Evolutionary conservation across 805 yeast genomes (phyloP).

Genomic region (Candida caryicola): DNA sequence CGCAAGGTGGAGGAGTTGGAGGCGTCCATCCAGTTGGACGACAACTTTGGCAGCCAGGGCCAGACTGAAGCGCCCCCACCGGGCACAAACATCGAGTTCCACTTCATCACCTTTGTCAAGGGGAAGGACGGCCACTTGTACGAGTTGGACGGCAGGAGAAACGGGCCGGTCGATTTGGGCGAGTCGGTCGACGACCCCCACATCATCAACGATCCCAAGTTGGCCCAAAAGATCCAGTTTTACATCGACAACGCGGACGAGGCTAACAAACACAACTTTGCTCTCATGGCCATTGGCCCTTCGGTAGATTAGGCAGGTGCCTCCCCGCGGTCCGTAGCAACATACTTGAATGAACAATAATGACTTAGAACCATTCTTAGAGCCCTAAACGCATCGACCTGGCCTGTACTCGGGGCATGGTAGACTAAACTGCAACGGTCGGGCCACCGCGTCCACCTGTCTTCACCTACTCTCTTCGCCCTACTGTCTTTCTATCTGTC

Average conservation of each 20-base stretch:
- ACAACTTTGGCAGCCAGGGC: constrained; percentile 49
- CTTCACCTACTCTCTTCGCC: too few species aligned
- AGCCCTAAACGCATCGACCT: too few species aligned
- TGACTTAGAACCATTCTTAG: too few species aligned
- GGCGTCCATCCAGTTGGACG: constrained; percentile 37
- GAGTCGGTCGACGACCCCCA: constrained; percentile 39
- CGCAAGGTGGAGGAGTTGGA: constrained; percentile 47
- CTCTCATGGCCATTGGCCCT: constrained; percentile 77
- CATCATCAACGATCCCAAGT: constrained; percentile 49
- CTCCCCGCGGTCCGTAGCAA: too few species aligned
- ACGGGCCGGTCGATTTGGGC: constrained; percentile 68
- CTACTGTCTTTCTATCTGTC: too few species aligned
- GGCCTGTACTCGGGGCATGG: too few species aligned
- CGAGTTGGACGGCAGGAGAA: constrained; percentile 87
- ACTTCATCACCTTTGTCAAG: constrained; percentile 73
- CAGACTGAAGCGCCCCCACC: constrained; percentile 68
- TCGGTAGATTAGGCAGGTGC: constrained; percentile 37
- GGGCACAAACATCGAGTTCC: constrained; percentile 53
- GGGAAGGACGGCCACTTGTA: constrained; percentile 56
- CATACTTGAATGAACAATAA: too few species aligned
- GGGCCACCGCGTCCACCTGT: too few species aligned
- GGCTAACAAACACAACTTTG: constrained; percentile 59
- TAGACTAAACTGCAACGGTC: too few species aligned
- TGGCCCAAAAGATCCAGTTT: constrained; percentile 56
- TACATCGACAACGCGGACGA: constrained; percentile 67